phyloP scores from a whole-genome alignment of 805 yeast species.

The Scheffersomyces coipomensis region DNA sequence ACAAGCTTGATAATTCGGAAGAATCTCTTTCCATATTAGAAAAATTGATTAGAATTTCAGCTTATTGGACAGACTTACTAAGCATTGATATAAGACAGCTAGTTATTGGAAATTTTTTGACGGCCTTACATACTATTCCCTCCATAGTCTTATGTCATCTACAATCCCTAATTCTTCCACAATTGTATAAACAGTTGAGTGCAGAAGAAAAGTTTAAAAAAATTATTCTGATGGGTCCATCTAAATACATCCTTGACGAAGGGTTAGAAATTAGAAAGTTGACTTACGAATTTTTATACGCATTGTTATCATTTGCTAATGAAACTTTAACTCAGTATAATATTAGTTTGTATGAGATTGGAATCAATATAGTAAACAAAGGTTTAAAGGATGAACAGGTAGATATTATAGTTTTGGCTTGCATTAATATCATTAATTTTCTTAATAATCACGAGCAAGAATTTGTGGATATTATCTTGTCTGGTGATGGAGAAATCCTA shows the following conservation, averaged over 20 bases:
- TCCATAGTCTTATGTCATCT: slow-evolving; percentile 44
- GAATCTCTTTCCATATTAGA: background rate
- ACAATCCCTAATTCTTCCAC: slow-evolving; percentile 44
- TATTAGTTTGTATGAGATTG: slow-evolving; percentile 30
- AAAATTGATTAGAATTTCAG: slow-evolving; percentile 12
- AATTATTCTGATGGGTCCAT: slow-evolving; percentile 80
- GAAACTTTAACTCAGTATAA: slow-evolving; percentile 15
- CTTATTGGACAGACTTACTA: slow-evolving; percentile 21
- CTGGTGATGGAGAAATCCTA: slow-evolving; percentile 10
- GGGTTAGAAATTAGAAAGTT: slow-evolving; percentile 73
- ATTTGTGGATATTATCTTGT: slow-evolving; percentile 11
- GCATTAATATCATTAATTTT: slow-evolving; percentile 39
- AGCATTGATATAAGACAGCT: slow-evolving; percentile 55
- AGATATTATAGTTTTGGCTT: slow-evolving; percentile 54
- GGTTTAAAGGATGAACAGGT: slow-evolving; percentile 64
- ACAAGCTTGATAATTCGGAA: slow-evolving; percentile 11
- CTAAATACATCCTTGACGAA: slow-evolving; percentile 77
- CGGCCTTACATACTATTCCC: slow-evolving; percentile 59
- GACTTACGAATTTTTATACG: slow-evolving; percentile 66
- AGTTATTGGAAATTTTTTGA: slow-evolving; percentile 56
- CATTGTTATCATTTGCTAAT: slow-evolving; percentile 39
- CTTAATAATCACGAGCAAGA: slow-evolving; percentile 26
- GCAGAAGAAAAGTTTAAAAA: slow-evolving; percentile 59
- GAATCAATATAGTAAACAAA: slow-evolving; percentile 40
- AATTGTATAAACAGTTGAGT: slow-evolving; percentile 51